These are phyloP conservation scores for Stemphylium vesicarium DNA, from an alignment of 2,329 filamentous ascomycete species.

Conservation along the genomic window DNA sequence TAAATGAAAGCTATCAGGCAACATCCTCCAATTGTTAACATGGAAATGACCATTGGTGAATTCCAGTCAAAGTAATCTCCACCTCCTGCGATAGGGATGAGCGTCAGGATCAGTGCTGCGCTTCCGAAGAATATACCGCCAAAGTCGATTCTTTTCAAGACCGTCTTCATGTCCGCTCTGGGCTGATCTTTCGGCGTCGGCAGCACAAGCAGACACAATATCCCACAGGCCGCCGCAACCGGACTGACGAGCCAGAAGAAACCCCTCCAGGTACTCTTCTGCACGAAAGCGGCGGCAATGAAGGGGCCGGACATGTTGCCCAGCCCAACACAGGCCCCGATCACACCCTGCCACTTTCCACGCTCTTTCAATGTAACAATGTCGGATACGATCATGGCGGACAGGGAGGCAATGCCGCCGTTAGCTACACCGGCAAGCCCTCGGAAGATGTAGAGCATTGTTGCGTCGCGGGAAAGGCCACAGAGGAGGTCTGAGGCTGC, in stretches of 20 bases:
- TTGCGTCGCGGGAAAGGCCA: slow-evolving; percentile 61
- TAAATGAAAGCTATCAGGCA: slow-evolving; percentile 59
- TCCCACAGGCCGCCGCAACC: slow-evolving; percentile 15
- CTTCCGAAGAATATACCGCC: slow-evolving; percentile 63
- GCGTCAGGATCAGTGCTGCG: slow-evolving; percentile 63
- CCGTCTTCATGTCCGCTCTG: slow-evolving; percentile 52
- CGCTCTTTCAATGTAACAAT: slow-evolving; percentile 45
- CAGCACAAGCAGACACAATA: slow-evolving; percentile 23
- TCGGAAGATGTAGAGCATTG: slow-evolving; percentile 67
- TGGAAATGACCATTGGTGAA: slow-evolving; percentile 64
- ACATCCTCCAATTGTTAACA: slow-evolving; percentile 60
- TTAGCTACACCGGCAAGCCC: slow-evolving; percentile 65
- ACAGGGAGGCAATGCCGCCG: slow-evolving; percentile 61
- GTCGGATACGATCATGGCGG: slow-evolving; percentile 49
- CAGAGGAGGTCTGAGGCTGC: slow-evolving; percentile 65
- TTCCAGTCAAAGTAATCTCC: slow-evolving; percentile 64
- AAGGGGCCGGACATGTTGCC: slow-evolving; percentile 36
- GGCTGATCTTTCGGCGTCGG: slow-evolving; percentile 55
- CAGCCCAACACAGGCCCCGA: slow-evolving; percentile 32
- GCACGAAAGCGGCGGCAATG: slow-evolving; percentile 29
- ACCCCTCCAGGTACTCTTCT: slow-evolving; percentile 28
- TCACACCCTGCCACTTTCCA: slow-evolving; percentile 48
- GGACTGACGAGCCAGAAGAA: slow-evolving; percentile 32
- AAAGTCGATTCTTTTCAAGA: slow-evolving; percentile 64
- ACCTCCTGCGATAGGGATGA: slow-evolving; percentile 69